Evolutionary conservation across 345 rosid genomes (phyloP), one percentile per base, ranked within the genome.

Genomic region (Boechera stricta): DNA sequence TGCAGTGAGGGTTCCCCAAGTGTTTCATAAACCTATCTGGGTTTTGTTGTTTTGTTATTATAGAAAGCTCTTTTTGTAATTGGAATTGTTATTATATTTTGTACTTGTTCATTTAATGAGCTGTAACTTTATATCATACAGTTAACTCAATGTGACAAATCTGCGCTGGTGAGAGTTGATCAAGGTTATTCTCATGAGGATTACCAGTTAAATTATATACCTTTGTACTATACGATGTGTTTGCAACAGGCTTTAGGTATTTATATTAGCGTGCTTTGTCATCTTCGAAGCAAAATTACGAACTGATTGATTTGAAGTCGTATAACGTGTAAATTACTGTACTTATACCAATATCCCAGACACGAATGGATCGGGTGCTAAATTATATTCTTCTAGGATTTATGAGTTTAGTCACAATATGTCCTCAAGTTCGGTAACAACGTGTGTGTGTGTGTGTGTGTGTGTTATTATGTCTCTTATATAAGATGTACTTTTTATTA

Each of bases 1-100:
- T 60, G 63, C 54, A 76, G 54, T 49, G 61, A 38, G 5, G n/a
- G 28, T 49, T 45, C 60, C 51, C 51, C 68, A 67, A 51, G 63
- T 76, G 74, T 60, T 52, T 10, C 56, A n/a, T 76, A 32, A 68
- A 47, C 55, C 45, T 29, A 41, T 29, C 51, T 55, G 69, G 24
- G 44, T 54, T 62, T 69, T 53, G 64, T 58, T 69, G 70, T 71
- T 32, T 32, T 64, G n/a, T 64, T 45, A 47, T 5, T 31, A 58
- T 45, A 26, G 69, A 61, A 49, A 62, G 61, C 52, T 73, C 68
- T 11, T 38, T 39, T 52, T 62, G 62, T 11, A 1, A 62, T 21
- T 44, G 16, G 10, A 55, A 16, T 45, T 33, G 33, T 35, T 18
- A 21, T 65, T 42, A 6, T 74, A 10, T 74, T 58, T 29, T 63